phyloP scores from a whole-genome alignment of 352 stramenopile species.

The Phytopythium oedochilum region DNA sequence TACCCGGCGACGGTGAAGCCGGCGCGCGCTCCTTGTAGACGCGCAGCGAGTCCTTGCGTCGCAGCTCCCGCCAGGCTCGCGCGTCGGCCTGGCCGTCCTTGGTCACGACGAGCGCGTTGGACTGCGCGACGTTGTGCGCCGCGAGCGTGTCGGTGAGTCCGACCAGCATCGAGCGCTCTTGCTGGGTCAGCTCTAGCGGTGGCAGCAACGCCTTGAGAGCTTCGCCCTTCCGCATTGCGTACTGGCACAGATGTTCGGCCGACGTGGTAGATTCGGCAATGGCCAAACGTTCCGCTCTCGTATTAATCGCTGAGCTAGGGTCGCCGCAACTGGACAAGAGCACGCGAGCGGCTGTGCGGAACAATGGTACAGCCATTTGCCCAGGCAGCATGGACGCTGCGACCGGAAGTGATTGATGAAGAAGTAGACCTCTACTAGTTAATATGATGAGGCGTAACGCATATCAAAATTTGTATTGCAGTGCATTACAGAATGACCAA shows the following conservation, averaged over 20 bases:
- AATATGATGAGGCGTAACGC: too few relatives aligned
- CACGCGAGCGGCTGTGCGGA: too few relatives aligned
- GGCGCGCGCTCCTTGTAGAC: slow-evolving; percentile 26
- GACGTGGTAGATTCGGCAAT: neutral
- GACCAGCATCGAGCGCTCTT: slow-evolving; percentile 29
- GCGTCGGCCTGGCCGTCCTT: slow-evolving; percentile 38
- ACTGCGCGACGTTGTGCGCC: slow-evolving; percentile 42
- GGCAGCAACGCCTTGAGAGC: neutral
- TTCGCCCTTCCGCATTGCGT: neutral
- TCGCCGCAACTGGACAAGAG: too few relatives aligned
- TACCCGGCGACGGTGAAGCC: too few relatives aligned
- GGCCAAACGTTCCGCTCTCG: neutral
- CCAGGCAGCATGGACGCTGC: too few relatives aligned
- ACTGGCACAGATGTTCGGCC: neutral
- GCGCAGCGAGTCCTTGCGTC: slow-evolving; percentile 16
- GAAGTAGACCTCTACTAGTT: too few relatives aligned
- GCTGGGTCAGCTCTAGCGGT: slow-evolving; percentile 11
- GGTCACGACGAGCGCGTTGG: slow-evolving; percentile 37
- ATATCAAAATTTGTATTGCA: neutral
- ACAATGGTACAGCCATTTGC: too few relatives aligned
- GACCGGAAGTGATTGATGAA: too few relatives aligned
- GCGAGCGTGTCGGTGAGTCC: slow-evolving; percentile 30
- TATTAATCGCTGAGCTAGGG: too few relatives aligned
- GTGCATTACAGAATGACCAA: neutral
- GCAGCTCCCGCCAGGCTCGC: slow-evolving; percentile 24